Evolutionary conservation across 1,139 yeast species (phyloP).

Genomic region (Eremothecium gossypii): DNA sequence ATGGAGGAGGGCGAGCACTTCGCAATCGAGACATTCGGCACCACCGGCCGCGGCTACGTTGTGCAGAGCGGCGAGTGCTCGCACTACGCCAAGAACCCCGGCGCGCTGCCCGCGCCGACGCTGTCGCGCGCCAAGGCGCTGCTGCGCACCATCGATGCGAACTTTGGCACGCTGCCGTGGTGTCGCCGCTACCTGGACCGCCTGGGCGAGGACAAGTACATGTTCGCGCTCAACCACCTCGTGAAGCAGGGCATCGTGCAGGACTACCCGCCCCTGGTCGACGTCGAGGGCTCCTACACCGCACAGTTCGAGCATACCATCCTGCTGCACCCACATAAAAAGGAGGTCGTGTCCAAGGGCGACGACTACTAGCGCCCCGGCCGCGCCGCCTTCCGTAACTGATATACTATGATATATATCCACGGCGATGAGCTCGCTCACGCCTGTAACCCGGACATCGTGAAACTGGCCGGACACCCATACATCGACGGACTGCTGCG

Average conservation of each 20-base stretch:
- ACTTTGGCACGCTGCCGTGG: slow-evolving; percentile 93
- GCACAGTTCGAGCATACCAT: slow-evolving; percentile 97
- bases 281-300: slow-evolving; percentile 75
- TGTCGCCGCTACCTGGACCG: slow-evolving; percentile 92
- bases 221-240: slow-evolving; percentile 78
- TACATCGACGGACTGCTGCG: neutral
- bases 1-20: slow-evolving; percentile 98
- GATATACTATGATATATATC: too few relatives aligned
- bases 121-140: slow-evolving; percentile 60
- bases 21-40: slow-evolving; percentile 96
- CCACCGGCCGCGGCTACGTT: slow-evolving; percentile 92
- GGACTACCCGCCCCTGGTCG: slow-evolving; percentile 95
- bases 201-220: slow-evolving; percentile 82
- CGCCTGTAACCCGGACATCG: too few relatives aligned
- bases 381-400: neutral
- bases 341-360: slow-evolving; percentile 92
- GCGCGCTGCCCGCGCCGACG: slow-evolving; percentile 44
- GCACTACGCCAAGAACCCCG: slow-evolving; percentile 68
- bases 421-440: too few relatives aligned
- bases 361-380: slow-evolving; percentile 57
- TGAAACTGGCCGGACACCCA: neutral
- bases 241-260: slow-evolving; percentile 81
- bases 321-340: slow-evolving; percentile 78
- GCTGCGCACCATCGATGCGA: slow-evolving; percentile 57
- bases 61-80: slow-evolving; percentile 84